Conservation (phyloP, 768 basidiomycete genomes). For the Leccinum variicolor region DNA sequence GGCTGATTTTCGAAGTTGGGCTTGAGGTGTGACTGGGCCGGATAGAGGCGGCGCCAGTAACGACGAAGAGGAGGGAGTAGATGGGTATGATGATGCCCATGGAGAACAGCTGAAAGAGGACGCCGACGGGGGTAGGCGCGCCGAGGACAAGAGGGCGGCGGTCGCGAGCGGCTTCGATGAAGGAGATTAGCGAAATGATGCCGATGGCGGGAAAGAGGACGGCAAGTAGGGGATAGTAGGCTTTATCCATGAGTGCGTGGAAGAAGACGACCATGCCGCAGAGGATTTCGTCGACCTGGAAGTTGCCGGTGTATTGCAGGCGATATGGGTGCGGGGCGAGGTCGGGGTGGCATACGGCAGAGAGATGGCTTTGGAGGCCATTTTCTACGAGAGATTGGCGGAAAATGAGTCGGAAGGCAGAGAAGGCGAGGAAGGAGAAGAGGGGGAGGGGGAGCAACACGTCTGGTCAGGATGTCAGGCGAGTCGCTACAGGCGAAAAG, state of each 20-base stretch:
- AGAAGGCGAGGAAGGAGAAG: conserved; percentile 14
- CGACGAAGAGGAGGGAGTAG: conserved; percentile 46
- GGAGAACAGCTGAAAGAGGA: conserved; percentile 40
- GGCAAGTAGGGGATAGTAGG: conserved; percentile 15
- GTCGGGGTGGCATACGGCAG: conserved; percentile 31
- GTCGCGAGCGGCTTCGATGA: conserved; percentile 43
- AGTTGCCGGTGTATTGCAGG: conserved; percentile 39
- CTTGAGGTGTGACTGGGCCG: too few relatives aligned
- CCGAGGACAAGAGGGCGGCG: conserved; percentile 35
- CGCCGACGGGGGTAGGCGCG: conserved; percentile 40
- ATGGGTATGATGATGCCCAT: conserved; percentile 44
- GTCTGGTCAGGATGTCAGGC: conserved; percentile 6
- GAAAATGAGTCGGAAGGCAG: conserved; percentile 13
- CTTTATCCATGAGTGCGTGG: conserved; percentile 27
- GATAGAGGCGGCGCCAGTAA: too few relatives aligned
- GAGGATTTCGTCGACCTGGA: conserved; percentile 34
- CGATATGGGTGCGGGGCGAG: conserved; percentile 29
- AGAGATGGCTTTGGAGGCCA: conserved; percentile 17
- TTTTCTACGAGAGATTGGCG: conserved; percentile 5
- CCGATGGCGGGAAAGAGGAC: conserved; percentile 10
- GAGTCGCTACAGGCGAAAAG: too few relatives aligned
- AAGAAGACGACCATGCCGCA: conserved; percentile 49
- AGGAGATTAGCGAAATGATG: conserved; percentile 32
- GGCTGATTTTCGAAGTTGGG: too few relatives aligned
- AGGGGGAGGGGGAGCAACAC: conserved; percentile 14